Evolutionary conservation across 2,329 filamentous ascomycete species (phyloP).

Genomic region (Apiospora koreana): DNA sequence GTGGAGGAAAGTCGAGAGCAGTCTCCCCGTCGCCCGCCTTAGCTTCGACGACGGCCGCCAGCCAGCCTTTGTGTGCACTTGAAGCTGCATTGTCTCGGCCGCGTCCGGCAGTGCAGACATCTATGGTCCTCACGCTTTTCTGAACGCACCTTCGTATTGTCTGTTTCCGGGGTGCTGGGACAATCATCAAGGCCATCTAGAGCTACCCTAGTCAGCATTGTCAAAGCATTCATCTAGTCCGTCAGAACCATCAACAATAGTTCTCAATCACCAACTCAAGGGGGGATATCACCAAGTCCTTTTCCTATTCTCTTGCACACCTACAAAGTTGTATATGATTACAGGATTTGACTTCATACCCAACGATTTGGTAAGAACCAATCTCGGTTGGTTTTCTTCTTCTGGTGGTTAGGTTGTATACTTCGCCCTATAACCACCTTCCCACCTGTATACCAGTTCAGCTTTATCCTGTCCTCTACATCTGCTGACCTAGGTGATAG

Average conservation of each 20-base stretch:
- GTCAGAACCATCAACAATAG: conserved; percentile 10
- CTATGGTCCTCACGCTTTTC: not conserved
- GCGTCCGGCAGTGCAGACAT: not conserved
- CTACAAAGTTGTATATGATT: not conserved
- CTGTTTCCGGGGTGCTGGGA: conserved; percentile 2
- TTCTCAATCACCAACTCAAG: conserved; percentile 4
- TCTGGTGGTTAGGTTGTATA: not conserved
- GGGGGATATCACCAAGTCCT: not conserved
- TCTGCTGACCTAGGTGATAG: not conserved
- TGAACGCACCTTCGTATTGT: not conserved
- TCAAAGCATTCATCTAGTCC: conserved; percentile 12
- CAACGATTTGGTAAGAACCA: not conserved
- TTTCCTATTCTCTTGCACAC: not conserved
- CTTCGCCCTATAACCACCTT: not conserved
- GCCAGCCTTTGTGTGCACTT: not conserved
- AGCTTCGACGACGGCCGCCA: not conserved
- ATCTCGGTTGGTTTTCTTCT: not conserved
- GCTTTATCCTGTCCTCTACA: not conserved
- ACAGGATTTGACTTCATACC: not conserved
- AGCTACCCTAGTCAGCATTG: conserved; percentile 9
- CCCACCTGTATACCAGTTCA: not conserved
- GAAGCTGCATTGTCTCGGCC: conserved; percentile 4
- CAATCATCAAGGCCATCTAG: not conserved
- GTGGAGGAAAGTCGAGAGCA: not conserved
- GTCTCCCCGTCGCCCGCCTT: not conserved